Evolutionary conservation across 441 rosid genomes (phyloP).

Genomic region (Aquilaria agallochum): DNA sequence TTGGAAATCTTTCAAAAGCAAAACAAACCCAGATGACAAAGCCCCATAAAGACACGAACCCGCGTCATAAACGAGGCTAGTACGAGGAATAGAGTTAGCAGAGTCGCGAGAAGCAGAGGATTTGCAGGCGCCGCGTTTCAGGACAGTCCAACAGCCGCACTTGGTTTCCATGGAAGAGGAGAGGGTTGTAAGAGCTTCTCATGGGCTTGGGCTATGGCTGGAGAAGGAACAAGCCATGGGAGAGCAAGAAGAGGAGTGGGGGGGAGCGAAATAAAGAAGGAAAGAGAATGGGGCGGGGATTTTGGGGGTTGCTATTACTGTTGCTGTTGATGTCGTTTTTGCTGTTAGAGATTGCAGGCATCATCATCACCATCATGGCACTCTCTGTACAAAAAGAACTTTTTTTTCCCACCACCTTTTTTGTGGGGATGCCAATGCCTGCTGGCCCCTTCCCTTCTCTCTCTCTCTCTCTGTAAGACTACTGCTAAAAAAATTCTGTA

Average conservation of each 20-base stretch:
- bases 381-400: slow-evolving; percentile 44
- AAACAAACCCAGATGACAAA: neutral
- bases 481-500: too few species aligned
- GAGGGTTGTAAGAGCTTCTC: slow-evolving; percentile 10
- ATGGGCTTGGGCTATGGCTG: slow-evolving; percentile 28
- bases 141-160: slow-evolving; percentile 65
- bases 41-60: slow-evolving; percentile 23
- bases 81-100: slow-evolving; percentile 56
- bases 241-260: neutral
- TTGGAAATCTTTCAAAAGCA: neutral
- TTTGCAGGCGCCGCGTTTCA: slow-evolving; percentile 48
- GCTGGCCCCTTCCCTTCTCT: slow-evolving; percentile 7
- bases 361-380: slow-evolving; percentile 41
- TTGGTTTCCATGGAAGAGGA: slow-evolving; percentile 30
- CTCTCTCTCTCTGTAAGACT: neutral
- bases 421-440: slow-evolving; percentile 30
- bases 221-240: slow-evolving; percentile 5
- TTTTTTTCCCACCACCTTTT: slow-evolving; percentile 55
- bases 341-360: slow-evolving; percentile 45
- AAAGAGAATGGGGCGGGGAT: slow-evolving; percentile 3
- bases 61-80: slow-evolving; percentile 75
- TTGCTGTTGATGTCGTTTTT: slow-evolving; percentile 16
- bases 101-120: slow-evolving; percentile 55
- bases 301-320: slow-evolving; percentile 16
- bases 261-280: neutral